Evolutionary conservation across 768 basidiomycete genomes (phyloP).

Genomic region (Suillus variegatus): DNA sequence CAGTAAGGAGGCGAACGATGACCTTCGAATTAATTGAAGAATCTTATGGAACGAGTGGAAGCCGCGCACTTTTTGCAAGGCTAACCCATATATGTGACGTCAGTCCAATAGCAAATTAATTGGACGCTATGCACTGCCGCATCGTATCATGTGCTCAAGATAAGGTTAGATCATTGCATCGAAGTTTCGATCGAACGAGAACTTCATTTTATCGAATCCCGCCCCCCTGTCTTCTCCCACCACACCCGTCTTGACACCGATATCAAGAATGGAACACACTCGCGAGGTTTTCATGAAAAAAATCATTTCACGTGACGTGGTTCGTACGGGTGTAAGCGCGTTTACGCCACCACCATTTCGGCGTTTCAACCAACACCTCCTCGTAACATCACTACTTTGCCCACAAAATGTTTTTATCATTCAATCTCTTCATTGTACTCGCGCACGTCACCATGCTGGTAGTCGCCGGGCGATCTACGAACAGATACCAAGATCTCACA

Average conservation of each 20-base stretch:
- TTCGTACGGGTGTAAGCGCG: background rate
- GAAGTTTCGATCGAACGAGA: background rate
- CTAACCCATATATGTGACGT: background rate
- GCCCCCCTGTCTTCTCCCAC: background rate
- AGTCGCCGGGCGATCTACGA: background rate
- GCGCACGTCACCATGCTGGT: background rate
- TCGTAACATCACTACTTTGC: background rate
- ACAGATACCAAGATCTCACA: background rate
- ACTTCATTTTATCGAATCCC: background rate
- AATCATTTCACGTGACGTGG: constrained; percentile 25
- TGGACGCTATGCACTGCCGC: background rate
- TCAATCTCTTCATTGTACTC: background rate
- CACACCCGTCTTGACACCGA: background rate
- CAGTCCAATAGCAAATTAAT: background rate
- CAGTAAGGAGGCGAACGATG: background rate
- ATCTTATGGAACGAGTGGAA: background rate
- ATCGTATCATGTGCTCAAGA: background rate
- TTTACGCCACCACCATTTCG: too few species aligned
- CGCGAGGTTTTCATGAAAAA: background rate
- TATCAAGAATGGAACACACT: background rate
- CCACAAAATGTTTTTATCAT: background rate
- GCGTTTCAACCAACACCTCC: background rate
- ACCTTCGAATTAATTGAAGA: background rate
- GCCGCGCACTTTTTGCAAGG: background rate
- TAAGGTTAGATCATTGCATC: background rate